Evolutionary conservation across 2,329 filamentous ascomycete genomes (phyloP).

Genomic region (Pseudomassariella vexata): DNA sequence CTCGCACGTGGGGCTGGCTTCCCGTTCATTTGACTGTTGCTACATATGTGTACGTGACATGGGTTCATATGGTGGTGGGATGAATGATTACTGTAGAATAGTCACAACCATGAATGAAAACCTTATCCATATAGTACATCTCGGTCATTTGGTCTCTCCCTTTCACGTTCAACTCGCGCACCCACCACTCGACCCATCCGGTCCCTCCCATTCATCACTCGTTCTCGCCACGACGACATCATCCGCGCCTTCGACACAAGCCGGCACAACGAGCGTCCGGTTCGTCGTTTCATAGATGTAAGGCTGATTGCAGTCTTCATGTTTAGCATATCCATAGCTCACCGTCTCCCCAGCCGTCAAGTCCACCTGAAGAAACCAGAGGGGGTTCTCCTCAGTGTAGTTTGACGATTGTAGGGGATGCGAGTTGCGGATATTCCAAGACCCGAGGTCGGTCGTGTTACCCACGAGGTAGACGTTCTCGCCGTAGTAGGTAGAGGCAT

Average conservation of each 20-base stretch:
- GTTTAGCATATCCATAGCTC: conserved; percentile 39
- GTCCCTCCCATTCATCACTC: conserved; percentile 33
- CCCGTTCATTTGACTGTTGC: too few relatives aligned
- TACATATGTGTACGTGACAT: too few relatives aligned
- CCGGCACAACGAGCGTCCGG: conserved; percentile 32
- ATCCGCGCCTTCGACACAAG: conserved; percentile 22
- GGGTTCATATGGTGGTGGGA: too few relatives aligned
- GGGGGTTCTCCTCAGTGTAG: conserved; percentile 35
- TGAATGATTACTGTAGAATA: too few relatives aligned
- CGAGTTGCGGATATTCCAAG: conserved; percentile 33
- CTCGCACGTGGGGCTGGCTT: too few relatives aligned
- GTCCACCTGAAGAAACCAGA: conserved; percentile 37
- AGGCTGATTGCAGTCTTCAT: conserved; percentile 34
- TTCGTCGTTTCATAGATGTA: conserved; percentile 39
- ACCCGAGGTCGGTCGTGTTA: conserved; percentile 34
- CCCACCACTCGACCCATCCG: conserved; percentile 19
- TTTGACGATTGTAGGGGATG: conserved; percentile 31
- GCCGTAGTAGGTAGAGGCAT: conserved; percentile 39
- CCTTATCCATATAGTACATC: too few relatives aligned
- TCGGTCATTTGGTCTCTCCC: too few relatives aligned
- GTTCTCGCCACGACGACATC: conserved; percentile 18
- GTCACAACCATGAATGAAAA: too few relatives aligned
- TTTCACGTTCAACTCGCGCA: conserved; percentile 8
- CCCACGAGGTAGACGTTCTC: conserved; percentile 42
- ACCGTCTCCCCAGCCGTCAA: conserved; percentile 34